Evolutionary conservation across 768 basidiomycete species (phyloP).

Genomic region (Sporobolomyces roseus): DNA sequence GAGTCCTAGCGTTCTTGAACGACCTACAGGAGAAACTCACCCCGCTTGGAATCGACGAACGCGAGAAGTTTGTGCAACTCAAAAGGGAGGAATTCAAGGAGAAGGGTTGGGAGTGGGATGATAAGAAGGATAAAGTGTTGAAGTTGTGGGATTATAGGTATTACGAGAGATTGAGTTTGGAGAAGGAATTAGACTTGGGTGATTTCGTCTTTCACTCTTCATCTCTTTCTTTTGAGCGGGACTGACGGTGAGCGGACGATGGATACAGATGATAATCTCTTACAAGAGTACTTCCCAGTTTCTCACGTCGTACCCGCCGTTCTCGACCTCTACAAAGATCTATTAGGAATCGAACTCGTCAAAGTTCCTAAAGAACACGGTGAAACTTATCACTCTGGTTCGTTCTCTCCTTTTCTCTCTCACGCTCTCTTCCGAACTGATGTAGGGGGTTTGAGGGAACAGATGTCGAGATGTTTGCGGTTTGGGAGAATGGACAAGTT

Average conservation of each 20-base stretch:
- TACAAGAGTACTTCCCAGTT: constrained; percentile 81
- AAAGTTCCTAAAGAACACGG: constrained; percentile 50
- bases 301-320: constrained; percentile 75
- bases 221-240: no score
- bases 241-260: no score
- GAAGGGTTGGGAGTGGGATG: constrained; percentile 62
- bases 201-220: no score
- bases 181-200: constrained; percentile 45
- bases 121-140: constrained; percentile 54
- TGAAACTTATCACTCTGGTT: constrained; percentile 77
- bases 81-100: constrained; percentile 70
- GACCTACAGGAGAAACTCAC: constrained; percentile 70
- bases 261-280: constrained; percentile 67
- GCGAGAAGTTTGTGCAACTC: constrained; percentile 62
- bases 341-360: constrained; percentile 68
- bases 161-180: constrained; percentile 11
- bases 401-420: constrained; percentile 8
- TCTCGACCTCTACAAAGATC: constrained; percentile 73
- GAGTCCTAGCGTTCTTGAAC: constrained; percentile 65
- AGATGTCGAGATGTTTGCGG: constrained; percentile 79
- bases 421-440: background rate
- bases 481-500: constrained; percentile 56
- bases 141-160: constrained; percentile 82
- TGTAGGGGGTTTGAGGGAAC: background rate
- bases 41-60: constrained; percentile 68